Percentiles rank a stretch among this genome's conserved stretches.
These are phyloP conservation scores for Fraxinus anomala DNA, from an alignment of 257 asterid genomes.

Conservation along the genomic window DNA sequence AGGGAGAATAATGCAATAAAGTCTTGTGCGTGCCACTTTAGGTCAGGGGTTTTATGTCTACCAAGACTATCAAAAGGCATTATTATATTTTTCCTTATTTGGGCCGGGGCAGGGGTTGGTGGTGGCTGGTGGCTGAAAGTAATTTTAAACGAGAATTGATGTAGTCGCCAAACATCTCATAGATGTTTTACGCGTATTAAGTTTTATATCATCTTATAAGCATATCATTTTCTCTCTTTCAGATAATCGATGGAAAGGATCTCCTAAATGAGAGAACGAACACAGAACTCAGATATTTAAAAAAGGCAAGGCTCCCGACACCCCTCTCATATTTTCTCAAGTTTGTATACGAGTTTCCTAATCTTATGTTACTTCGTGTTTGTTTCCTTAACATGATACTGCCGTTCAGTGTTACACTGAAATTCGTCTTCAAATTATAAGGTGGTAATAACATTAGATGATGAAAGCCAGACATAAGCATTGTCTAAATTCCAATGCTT, in stretches of 20 bases:
- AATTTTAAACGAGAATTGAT: background rate
- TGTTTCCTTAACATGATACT: background rate
- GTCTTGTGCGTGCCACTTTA: too few relatives aligned
- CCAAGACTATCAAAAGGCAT: background rate
- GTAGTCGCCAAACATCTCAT: background rate
- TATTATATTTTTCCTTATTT: too few relatives aligned
- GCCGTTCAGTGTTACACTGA: too few relatives aligned
- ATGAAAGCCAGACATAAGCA: too few relatives aligned
- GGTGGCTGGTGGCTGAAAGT: too few relatives aligned
- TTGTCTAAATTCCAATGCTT: too few relatives aligned
- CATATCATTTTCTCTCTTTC: conserved; percentile 25
- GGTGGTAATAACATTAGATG: too few relatives aligned
- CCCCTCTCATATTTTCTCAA: background rate
- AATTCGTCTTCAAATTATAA: too few relatives aligned
- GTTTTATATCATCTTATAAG: background rate
- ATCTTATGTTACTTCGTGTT: background rate
- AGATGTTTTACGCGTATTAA: background rate
- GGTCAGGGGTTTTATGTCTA: background rate
- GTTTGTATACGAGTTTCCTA: background rate
- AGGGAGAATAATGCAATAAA: background rate
- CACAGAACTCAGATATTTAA: conserved; percentile 77
- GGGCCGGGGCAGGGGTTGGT: too few relatives aligned
- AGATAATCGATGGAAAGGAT: conserved; percentile 86
- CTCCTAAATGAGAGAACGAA: conserved; percentile 81
- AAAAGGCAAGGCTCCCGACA: conserved; percentile 52